Percentiles rank a stretch among this genome's conserved stretches.
Evolutionary conservation across 2,329 filamentous ascomycete genomes (phyloP).

Genomic region (Alternaria infectoria): DNA sequence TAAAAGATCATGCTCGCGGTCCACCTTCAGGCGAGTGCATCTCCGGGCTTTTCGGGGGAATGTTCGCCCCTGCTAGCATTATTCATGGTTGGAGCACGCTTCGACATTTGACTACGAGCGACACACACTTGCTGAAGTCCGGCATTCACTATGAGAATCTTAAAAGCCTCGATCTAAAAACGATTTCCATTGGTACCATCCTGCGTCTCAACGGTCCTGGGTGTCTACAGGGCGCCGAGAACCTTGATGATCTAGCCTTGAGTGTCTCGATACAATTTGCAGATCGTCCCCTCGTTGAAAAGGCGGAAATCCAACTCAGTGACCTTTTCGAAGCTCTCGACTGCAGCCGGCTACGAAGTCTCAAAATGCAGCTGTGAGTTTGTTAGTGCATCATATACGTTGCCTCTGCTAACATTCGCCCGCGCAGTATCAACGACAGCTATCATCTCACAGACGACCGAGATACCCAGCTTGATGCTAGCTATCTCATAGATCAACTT

Average conservation of each 20-base stretch:
- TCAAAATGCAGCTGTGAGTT: constrained; percentile 19
- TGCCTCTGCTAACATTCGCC: neutral
- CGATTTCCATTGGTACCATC: constrained; percentile 21
- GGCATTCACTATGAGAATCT: constrained; percentile 20
- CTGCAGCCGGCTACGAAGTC: constrained; percentile 16
- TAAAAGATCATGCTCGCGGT: constrained; percentile 26
- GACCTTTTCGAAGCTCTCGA: constrained; percentile 28
- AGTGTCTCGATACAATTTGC: constrained; percentile 25
- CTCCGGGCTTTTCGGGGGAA: constrained; percentile 26
- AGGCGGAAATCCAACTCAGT: constrained; percentile 21
- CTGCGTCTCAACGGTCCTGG: constrained; percentile 30
- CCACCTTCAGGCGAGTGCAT: constrained; percentile 26
- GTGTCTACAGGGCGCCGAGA: constrained; percentile 23
- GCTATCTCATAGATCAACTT: constrained; percentile 25
- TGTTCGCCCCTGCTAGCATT: constrained; percentile 10
- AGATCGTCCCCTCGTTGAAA: constrained; percentile 17
- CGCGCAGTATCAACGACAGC: constrained; percentile 18
- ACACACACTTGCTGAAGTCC: constrained; percentile 23
- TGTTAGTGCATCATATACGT: neutral
- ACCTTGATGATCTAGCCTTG: constrained; percentile 18
- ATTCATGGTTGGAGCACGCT: constrained; percentile 12
- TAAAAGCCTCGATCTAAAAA: constrained; percentile 18
- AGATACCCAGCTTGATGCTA: constrained; percentile 13
- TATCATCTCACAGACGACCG: constrained; percentile 20
- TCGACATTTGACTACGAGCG: constrained; percentile 18